Evolutionary conservation across 202 grass and related monocot species (phyloP).

Genomic region (Carex arenaria): DNA sequence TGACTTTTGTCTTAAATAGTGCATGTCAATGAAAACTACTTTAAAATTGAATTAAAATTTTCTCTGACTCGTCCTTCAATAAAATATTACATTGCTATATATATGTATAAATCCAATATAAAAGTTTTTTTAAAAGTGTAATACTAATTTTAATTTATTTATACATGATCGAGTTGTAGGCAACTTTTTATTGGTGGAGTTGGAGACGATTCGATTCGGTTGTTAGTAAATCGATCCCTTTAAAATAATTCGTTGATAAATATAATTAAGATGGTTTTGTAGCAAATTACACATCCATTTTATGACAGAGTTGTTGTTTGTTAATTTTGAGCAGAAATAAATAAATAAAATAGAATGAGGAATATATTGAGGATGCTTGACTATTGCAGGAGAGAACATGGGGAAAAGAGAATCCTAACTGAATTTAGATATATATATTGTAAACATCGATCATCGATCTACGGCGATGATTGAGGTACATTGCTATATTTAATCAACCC

Average conservation of each 20-base stretch:
- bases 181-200: too few species aligned
- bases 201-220: not conserved
- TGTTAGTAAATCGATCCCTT: not conserved
- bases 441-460: not conserved
- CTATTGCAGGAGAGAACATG: not conserved
- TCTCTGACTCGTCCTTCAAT: too few species aligned
- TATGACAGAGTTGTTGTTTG: not conserved
- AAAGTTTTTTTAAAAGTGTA: too few species aligned
- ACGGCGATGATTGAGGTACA: constrained; percentile 1
- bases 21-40: too few species aligned
- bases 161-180: too few species aligned
- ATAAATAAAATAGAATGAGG: not conserved
- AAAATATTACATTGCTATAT: too few species aligned
- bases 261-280: too few species aligned
- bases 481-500: not conserved
- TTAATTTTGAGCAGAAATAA: not conserved
- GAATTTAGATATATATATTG: not conserved
- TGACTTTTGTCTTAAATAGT: not conserved
- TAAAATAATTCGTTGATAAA: too few species aligned
- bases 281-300: not conserved
- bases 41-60: too few species aligned
- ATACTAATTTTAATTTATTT: too few species aligned
- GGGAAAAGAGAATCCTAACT: not conserved
- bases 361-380: not conserved
- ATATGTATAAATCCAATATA: too few species aligned